Percentiles rank a stretch among this genome's conserved stretches.
These are phyloP conservation scores for Camellia lanceoleosa DNA, from an alignment of 148 eudicot species.

Conservation along the genomic window DNA sequence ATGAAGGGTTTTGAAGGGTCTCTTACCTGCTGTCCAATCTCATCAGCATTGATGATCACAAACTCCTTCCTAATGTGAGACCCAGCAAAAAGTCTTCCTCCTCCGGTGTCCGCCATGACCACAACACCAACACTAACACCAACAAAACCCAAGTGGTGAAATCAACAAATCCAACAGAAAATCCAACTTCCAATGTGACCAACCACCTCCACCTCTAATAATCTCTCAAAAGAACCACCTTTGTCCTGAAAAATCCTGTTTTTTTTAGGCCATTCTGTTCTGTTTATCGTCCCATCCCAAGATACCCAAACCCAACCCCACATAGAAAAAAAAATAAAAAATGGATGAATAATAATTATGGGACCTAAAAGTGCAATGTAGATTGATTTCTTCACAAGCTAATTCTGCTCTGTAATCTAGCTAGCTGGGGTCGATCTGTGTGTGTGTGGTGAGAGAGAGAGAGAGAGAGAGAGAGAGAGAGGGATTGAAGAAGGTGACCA, in stretches of 20 bases:
- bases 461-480: no score
- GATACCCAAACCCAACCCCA: not conserved
- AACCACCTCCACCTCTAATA: not conserved
- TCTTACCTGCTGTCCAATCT: slow-evolving; percentile 57
- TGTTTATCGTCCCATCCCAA: not conserved
- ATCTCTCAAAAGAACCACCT: not conserved
- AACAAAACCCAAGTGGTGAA: slow-evolving; percentile 6
- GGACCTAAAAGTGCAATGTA: no score
- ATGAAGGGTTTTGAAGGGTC: not conserved
- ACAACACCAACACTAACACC: slow-evolving; percentile 9
- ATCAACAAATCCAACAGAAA: not conserved
- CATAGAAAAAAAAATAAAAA: not conserved
- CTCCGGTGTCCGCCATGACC: slow-evolving; percentile 50
- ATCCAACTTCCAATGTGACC: not conserved
- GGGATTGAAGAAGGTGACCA: no score
- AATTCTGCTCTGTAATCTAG: no score
- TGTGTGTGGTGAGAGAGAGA: no score
- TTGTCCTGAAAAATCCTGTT: not conserved
- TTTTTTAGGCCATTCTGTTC: not conserved
- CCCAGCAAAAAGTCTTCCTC: slow-evolving; percentile 76
- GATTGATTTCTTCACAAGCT: no score
- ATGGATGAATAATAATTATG: no score
- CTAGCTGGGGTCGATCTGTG: no score
- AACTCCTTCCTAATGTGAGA: slow-evolving; percentile 78
- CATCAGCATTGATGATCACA: slow-evolving; percentile 81